phyloP scores from a whole-genome alignment of 2,329 filamentous ascomycete genomes.

The Fusarium mundagurra region DNA sequence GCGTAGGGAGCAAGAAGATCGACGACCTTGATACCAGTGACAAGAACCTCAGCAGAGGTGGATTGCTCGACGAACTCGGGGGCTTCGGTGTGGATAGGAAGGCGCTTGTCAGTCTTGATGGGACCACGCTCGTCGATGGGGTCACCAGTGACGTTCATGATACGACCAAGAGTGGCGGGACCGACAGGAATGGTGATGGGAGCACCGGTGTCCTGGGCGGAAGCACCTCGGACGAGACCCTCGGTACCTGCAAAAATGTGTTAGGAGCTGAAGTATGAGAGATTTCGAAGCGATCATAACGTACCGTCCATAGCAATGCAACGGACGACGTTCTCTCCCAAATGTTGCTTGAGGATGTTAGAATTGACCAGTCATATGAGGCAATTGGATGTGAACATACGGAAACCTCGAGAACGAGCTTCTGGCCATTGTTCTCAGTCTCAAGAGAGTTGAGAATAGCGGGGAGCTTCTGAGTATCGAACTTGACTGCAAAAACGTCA shows the following conservation, averaged over 20 bases:
- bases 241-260: slow-evolving; percentile 80
- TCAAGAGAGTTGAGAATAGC: slow-evolving; percentile 97
- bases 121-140: slow-evolving; percentile 99
- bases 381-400: slow-evolving; percentile 64
- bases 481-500: slow-evolving; percentile 79
- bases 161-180: slow-evolving; percentile 92
- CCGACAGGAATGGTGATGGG: slow-evolving; percentile 98
- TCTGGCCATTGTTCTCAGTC: slow-evolving; percentile 90
- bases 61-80: slow-evolving; percentile 95
- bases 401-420: slow-evolving; percentile 95
- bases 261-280: slow-evolving; percentile 23
- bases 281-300: slow-evolving; percentile 47
- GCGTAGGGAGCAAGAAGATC: slow-evolving; percentile 98
- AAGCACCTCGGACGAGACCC: slow-evolving; percentile 95
- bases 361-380: slow-evolving; percentile 25
- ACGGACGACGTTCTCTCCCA: slow-evolving; percentile 98
- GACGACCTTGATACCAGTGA: slow-evolving; percentile 99
- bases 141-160: slow-evolving; percentile 99
- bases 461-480: slow-evolving; percentile 92
- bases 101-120: slow-evolving; percentile 89
- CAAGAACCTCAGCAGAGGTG: slow-evolving; percentile 93
- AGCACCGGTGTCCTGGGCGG: slow-evolving; percentile 86
- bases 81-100: slow-evolving; percentile 93
- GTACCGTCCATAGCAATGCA: slow-evolving; percentile 99
- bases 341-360: slow-evolving; percentile 83